A percentile compares a stretch with the other conserved stretches of the same genome.
phyloP scores from a whole-genome alignment of 257 asterid genomes.

The Lycium ferocissimum region DNA sequence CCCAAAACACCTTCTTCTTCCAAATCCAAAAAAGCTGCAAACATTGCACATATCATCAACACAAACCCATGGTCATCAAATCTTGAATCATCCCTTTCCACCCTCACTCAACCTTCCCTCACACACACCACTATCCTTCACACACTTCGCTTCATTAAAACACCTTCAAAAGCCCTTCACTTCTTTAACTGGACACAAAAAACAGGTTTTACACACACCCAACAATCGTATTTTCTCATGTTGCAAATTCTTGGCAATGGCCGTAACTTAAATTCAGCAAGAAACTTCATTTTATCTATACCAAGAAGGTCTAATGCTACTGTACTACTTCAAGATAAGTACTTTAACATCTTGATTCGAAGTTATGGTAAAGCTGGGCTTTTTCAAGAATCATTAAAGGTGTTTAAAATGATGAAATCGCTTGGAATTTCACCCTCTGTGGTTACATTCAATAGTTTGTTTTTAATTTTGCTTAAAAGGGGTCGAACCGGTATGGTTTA shows the following conservation, averaged over 20 bases:
- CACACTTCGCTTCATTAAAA: conserved; percentile 67
- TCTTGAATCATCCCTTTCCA: conserved; percentile 59
- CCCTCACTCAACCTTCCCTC: conserved; percentile 50
- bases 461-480: conserved; percentile 65
- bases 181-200: conserved; percentile 74
- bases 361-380: conserved; percentile 80
- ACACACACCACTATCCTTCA: conserved; percentile 75
- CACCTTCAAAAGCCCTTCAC: conserved; percentile 63
- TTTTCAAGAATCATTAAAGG: conserved; percentile 70
- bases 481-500: conserved; percentile 67
- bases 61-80: conserved; percentile 64
- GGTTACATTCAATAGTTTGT: conserved; percentile 67
- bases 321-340: conserved; percentile 60
- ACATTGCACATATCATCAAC: conserved; percentile 64
- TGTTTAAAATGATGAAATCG: conserved; percentile 65
- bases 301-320: conserved; percentile 56
- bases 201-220: conserved; percentile 60
- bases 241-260: conserved; percentile 65
- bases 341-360: conserved; percentile 71
- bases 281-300: conserved; percentile 76
- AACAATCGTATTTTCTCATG: conserved; percentile 70
- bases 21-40: conserved; percentile 58
- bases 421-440: conserved; percentile 76
- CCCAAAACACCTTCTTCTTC: conserved; percentile 40
- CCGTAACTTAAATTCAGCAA: conserved; percentile 70